Base-by-base conservation (phyloP, 2,329 filamentous ascomycete genomes). In the Stachybotrys echinatus region DNA sequence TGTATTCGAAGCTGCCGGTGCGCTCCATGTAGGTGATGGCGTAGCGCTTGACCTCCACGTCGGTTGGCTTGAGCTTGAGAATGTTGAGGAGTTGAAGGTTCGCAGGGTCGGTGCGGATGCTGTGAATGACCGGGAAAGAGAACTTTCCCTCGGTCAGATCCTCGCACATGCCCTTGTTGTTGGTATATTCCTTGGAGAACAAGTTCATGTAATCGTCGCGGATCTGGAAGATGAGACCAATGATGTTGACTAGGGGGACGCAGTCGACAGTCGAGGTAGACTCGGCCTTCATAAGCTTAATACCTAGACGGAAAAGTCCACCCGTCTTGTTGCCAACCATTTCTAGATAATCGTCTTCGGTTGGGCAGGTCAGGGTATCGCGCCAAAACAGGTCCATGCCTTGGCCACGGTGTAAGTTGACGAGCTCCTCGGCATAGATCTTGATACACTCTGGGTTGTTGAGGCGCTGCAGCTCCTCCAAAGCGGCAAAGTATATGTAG, bases 101-200 rank as follows among this genome's bases (percentile, higher is more conserved):
- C 23, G 74, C 71, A 18, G 82, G 88, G 64, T 91, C 81, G 52
- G 86, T 74, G 52, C 89, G 88, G 58, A 97, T 95, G 66, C 88
- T 87, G 72, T 97, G 92, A 61, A 97, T 96, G 61, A 97, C 85
- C 39, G 92, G 91, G 66, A 96, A 96, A 22, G 87, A 92, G 74
- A 96, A 96, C 76, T 97, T 97, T 55, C 92, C 92, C 73, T 97
- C 94, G 1, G 91, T 96, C 59, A 97, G 73, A 69, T 97, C 94
- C 73, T 97, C 92, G 68, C 89, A 95, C 58, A 96, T 81, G 46
- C 92, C 94, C 74, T 97, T 97, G 69, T 95, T 92, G 55, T 87
- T 76, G 37, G 84, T 85, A 74, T 96, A 96, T 61, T 84, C 77
- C n/a, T 72, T 74, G 18, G 77, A 81, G 23, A 79, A 81, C 42